Conservation (phyloP, 1,284 basidiomycete genomes). For the Pisolithus thermaeus region DNA sequence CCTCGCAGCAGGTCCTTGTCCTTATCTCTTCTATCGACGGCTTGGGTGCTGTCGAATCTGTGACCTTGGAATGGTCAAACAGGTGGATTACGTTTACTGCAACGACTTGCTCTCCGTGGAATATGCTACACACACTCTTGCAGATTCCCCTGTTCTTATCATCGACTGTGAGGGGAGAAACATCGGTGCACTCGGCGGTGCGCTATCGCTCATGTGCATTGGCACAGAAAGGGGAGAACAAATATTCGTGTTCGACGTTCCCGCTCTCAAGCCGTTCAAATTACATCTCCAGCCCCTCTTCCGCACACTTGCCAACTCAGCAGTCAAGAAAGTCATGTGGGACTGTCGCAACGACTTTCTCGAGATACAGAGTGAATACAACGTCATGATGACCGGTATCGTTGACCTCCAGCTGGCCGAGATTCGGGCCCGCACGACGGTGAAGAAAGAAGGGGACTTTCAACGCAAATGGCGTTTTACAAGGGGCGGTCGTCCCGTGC, state of each 20-base stretch:
- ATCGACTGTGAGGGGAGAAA: conserved; percentile 36
- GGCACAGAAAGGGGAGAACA: conserved; percentile 33
- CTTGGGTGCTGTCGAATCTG: too few relatives aligned
- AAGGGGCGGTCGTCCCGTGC: conserved; percentile 21
- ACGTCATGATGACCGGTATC: conserved; percentile 27
- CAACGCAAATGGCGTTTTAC: conserved; percentile 26
- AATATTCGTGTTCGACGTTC: conserved; percentile 38
- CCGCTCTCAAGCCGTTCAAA: conserved; percentile 21
- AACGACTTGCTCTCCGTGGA: conserved; percentile 8
- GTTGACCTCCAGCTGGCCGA: conserved; percentile 41
- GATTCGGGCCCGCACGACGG: conserved; percentile 26
- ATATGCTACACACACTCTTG: conserved; percentile 17
- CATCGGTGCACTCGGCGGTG: conserved; percentile 32
- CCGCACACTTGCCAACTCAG: conserved; percentile 23
- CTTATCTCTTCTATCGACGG: too few relatives aligned
- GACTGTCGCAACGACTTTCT: conserved; percentile 40
- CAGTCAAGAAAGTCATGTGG: conserved; percentile 39
- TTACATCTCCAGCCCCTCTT: conserved; percentile 22
- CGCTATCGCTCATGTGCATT: conserved; percentile 37
- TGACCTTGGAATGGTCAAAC: too few relatives aligned
- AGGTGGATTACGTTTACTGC: conserved; percentile 15
- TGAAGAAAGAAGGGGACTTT: conserved; percentile 30
- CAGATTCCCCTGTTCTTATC: conserved; percentile 23
- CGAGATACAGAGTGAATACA: conserved; percentile 30
- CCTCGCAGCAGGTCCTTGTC: too few relatives aligned